Conservation (phyloP, 768 basidiomycete species). For the Collybiopsis luxurians region DNA sequence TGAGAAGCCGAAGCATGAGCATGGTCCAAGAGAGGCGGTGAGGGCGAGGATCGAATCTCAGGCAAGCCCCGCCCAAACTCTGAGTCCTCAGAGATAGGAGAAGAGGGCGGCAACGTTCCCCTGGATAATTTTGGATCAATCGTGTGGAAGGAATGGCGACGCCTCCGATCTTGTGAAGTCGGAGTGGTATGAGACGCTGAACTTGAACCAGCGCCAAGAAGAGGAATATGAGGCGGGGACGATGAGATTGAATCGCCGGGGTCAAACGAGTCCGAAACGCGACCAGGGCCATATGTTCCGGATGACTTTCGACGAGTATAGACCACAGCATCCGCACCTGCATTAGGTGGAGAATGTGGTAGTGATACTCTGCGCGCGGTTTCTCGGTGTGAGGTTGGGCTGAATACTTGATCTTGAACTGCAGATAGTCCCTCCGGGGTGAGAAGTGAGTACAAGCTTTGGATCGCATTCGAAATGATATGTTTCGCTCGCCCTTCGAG, state of each 20-base stretch:
- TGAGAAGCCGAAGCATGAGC: too few species aligned
- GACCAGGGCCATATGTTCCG: too few species aligned
- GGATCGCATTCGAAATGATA: neutral
- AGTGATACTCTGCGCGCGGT: too few species aligned
- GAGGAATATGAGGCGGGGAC: neutral
- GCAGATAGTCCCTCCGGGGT: neutral
- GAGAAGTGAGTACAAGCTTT: neutral
- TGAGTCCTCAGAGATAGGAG: neutral
- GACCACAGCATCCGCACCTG: neutral
- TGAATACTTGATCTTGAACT: neutral
- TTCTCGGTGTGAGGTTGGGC: too few species aligned
- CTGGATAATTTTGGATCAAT: neutral
- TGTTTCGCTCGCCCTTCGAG: constrained; percentile 1
- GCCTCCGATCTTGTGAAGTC: neutral
- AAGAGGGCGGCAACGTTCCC: constrained; percentile 3
- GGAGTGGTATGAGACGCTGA: neutral
- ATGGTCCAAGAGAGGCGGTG: too few species aligned
- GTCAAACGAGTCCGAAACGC: too few species aligned
- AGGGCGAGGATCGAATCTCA: too few species aligned
- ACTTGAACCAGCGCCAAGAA: neutral
- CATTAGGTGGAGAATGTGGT: neutral
- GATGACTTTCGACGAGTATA: neutral
- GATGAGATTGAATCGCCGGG: neutral
- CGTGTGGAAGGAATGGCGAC: neutral
- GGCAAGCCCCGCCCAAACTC: too few species aligned